Evolutionary conservation across 2,329 filamentous ascomycete species (phyloP), one percentile per base, ranked within the genome.

Genomic region (Rutstroemia sp.): DNA sequence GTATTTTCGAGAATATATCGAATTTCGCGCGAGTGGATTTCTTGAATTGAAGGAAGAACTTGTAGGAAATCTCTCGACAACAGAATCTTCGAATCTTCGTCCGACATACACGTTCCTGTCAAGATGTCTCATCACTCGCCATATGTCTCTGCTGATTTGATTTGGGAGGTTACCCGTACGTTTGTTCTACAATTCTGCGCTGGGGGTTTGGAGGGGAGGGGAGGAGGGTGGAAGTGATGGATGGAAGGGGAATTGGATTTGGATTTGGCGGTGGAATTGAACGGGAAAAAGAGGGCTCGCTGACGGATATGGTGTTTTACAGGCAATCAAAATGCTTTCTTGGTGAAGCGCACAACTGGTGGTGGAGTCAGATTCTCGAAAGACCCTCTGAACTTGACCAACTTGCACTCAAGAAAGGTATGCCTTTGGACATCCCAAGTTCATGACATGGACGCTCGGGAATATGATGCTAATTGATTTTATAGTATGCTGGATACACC

Each of bases 151-250:
- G 77, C 86, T 73, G 92, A 96, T 78, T 82, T 96, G 70, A 79
- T 96, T 81, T 97, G 92, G 92, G 87, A 92, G 83, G 79, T 95
- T 76, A 86, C 87, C 82, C 89, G 92, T 96, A 86, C 76, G 91
- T 91, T 64, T 60, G n/a, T 59, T 17, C 50, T 60, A 25, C 39
- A 46, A 16, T 51, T 50, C 25, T 16, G 17, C 51, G 44, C 51
- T 54, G 45, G 48, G 56, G 38, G 45, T 8, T 23, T 12, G 16
- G 25, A 16, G 21, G 19, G 17, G 17, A 21, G 21, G 5, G 42
- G 25, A 10, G 10, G 21, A 23, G 12, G 17, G 19, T 47, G 8
- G 14, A 21, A 16, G 12, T 47, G 27, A 45, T 44, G 34, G 38
- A 56, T 46, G 23, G 34, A 34, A 4, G 30, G 8, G 23, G 10